These are phyloP conservation scores for Candida buenavistaensis DNA, from an alignment of 1,139 yeast genomes.

Conservation along the genomic window DNA sequence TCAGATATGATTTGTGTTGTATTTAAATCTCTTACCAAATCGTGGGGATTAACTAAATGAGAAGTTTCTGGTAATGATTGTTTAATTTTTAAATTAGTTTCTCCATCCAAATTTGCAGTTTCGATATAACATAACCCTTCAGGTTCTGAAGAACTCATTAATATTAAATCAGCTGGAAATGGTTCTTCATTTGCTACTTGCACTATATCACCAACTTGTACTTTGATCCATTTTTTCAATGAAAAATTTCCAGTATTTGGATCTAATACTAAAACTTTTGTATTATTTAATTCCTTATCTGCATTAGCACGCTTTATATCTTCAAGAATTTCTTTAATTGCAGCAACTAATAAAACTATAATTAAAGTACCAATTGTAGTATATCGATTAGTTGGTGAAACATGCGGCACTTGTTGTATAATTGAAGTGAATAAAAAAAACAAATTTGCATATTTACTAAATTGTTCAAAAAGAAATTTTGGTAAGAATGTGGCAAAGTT, in stretches of 20 bases:
- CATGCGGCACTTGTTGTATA: slow-evolving; percentile 96
- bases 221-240: slow-evolving; percentile 78
- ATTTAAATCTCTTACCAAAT: slow-evolving; percentile 43
- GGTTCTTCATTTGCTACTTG: slow-evolving; percentile 85
- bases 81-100: slow-evolving; percentile 92
- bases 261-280: slow-evolving; percentile 71
- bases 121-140: slow-evolving; percentile 97
- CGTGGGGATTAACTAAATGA: slow-evolving; percentile 65
- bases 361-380: slow-evolving; percentile 92
- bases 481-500: slow-evolving; percentile 92
- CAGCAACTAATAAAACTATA: slow-evolving; percentile 85
- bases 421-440: slow-evolving; percentile 90
- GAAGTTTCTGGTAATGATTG: slow-evolving; percentile 84
- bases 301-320: slow-evolving; percentile 88
- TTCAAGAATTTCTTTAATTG: slow-evolving; percentile 86
- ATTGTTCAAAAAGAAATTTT: slow-evolving; percentile 92
- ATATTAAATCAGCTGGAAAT: slow-evolving; percentile 87
- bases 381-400: slow-evolving; percentile 92
- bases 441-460: slow-evolving; percentile 93
- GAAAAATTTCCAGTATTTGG: slow-evolving; percentile 60
- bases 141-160: slow-evolving; percentile 92
- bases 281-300: slow-evolving; percentile 84
- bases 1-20: slow-evolving; percentile 64
- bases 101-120: slow-evolving; percentile 97
- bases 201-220: slow-evolving; percentile 89